Evolutionary conservation across 441 rosid species (phyloP).

Genomic region (Capsella rubella): DNA sequence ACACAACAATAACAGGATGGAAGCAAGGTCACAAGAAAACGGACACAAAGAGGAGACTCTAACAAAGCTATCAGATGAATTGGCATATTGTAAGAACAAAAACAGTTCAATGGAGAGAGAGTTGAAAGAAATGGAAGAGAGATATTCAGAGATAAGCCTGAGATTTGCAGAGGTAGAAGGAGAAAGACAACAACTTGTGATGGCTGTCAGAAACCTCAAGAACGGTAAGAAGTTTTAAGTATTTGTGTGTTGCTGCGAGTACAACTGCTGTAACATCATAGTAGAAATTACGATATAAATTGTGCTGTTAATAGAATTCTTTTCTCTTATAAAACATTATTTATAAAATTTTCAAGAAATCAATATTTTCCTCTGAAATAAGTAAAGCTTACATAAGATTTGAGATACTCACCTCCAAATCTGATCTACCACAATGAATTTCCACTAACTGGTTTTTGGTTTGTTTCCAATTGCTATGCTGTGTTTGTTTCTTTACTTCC

Average conservation of each 20-base stretch:
- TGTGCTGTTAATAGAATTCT: slow-evolving; percentile 35
- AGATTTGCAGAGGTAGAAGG: slow-evolving; percentile 97
- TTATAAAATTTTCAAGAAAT: slow-evolving; percentile 33
- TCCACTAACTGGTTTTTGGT: slow-evolving; percentile 1
- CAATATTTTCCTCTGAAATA: slow-evolving; percentile 4
- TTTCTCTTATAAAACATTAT: slow-evolving; percentile 33
- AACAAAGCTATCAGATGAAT: slow-evolving; percentile 53
- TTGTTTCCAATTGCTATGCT: slow-evolving; percentile 34
- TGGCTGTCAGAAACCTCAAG: slow-evolving; percentile 71
- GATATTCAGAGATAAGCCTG: slow-evolving; percentile 90
- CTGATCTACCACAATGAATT: slow-evolving; percentile 15
- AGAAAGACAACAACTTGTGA: slow-evolving; percentile 86
- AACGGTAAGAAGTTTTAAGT: slow-evolving; percentile 71
- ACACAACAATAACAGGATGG: slow-evolving; percentile 41
- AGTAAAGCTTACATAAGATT: slow-evolving; percentile 24
- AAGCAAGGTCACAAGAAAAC: slow-evolving; percentile 40
- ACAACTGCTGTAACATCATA: slow-evolving; percentile 29
- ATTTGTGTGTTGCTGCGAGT: slow-evolving; percentile 42
- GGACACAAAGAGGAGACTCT: slow-evolving; percentile 44
- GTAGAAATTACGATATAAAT: slow-evolving; percentile 1
- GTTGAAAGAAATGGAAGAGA: slow-evolving; percentile 67
- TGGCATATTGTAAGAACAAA: slow-evolving; percentile 58
- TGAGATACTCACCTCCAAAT: slow-evolving; percentile 46
- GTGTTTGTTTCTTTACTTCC: slow-evolving; percentile 63
- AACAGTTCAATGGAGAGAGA: slow-evolving; percentile 65